A percentile compares a stretch with the other conserved stretches of the same genome.
phyloP scores from a whole-genome alignment of 257 asterid species.

The Salvia splendens region DNA sequence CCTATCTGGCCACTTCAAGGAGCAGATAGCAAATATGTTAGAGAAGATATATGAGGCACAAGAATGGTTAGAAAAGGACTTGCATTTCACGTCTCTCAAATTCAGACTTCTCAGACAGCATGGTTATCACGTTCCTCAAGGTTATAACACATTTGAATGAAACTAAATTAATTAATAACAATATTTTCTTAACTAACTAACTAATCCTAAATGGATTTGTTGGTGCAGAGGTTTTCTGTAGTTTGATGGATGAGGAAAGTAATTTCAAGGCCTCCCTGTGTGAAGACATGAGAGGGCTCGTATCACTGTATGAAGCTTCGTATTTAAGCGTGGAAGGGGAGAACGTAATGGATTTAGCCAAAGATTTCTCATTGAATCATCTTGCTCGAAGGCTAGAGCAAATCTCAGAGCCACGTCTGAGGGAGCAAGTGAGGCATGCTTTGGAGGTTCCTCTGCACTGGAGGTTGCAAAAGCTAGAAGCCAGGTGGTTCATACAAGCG shows the following conservation, averaged over 20 bases:
- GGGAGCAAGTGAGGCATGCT: slow-evolving; percentile 41
- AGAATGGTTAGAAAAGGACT: slow-evolving; percentile 3
- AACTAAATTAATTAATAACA: no score
- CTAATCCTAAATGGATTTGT: background rate
- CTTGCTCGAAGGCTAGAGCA: slow-evolving; percentile 28
- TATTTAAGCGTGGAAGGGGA: slow-evolving; percentile 47
- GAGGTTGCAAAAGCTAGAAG: slow-evolving; percentile 43
- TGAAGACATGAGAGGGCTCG: slow-evolving; percentile 38
- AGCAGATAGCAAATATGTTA: slow-evolving; percentile 16
- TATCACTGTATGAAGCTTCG: slow-evolving; percentile 60
- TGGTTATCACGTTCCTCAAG: slow-evolving; percentile 45
- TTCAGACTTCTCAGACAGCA: slow-evolving; percentile 50
- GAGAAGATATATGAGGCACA: slow-evolving; percentile 2
- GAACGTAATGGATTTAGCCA: slow-evolving; percentile 41
- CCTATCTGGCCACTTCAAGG: slow-evolving; percentile 45
- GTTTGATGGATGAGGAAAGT: slow-evolving; percentile 43
- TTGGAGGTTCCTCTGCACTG: slow-evolving; percentile 60
- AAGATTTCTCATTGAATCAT: slow-evolving; percentile 34
- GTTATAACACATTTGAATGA: background rate
- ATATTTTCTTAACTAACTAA: background rate
- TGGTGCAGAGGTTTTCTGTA: slow-evolving; percentile 46
- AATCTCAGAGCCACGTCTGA: slow-evolving; percentile 23
- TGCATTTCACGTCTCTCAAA: slow-evolving; percentile 36
- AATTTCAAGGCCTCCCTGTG: slow-evolving; percentile 27
- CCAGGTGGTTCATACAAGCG: slow-evolving; percentile 1